A percentile compares a stretch with the other conserved stretches of the same genome.
Evolutionary conservation across 2,329 filamentous ascomycete genomes (phyloP).

Genomic region (Zelopaecilomyces penicillatus): DNA sequence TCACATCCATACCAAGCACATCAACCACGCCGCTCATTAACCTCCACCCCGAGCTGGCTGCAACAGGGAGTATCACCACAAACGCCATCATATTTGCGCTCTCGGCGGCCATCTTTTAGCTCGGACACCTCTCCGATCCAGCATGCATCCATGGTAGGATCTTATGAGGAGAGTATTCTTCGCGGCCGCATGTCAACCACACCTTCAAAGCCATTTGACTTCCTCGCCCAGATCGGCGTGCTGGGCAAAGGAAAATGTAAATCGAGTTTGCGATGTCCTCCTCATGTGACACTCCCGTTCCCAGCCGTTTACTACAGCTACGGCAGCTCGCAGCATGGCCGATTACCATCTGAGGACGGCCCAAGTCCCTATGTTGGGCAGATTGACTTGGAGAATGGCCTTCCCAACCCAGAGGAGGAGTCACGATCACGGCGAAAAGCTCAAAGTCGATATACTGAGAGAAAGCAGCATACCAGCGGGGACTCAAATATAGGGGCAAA

Average conservation of each 20-base stretch:
- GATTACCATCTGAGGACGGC: conserved; percentile 64
- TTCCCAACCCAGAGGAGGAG: conserved; percentile 46
- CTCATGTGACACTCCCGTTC: conserved; percentile 85
- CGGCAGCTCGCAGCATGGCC: conserved; percentile 54
- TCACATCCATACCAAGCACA: conserved; percentile 66
- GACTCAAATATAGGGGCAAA: conserved; percentile 14
- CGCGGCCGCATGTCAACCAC: conserved; percentile 94
- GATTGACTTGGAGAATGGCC: conserved; percentile 78
- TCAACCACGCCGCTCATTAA: conserved; percentile 67
- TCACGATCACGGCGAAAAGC: conserved; percentile 40
- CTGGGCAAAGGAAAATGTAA: conserved; percentile 86
- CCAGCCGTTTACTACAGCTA: conserved; percentile 97
- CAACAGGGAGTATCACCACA: conserved; percentile 38
- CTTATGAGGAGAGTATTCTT: conserved; percentile 94
- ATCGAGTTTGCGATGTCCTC: conserved; percentile 71
- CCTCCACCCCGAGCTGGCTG: conserved; percentile 41
- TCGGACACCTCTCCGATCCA: conserved; percentile 71
- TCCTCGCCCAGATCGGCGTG: conserved; percentile 91
- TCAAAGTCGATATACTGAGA: conserved; percentile 35
- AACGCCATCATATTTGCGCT: conserved; percentile 41
- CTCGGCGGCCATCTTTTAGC: conserved; percentile 61
- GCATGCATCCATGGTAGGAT: conserved; percentile 93
- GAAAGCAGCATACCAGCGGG: conserved; percentile 19
- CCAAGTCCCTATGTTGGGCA: conserved; percentile 94
- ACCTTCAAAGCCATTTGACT: conserved; percentile 85